Evolutionary conservation across 2,329 filamentous ascomycete genomes (phyloP).

Genomic region (Myriangium duriaei): DNA sequence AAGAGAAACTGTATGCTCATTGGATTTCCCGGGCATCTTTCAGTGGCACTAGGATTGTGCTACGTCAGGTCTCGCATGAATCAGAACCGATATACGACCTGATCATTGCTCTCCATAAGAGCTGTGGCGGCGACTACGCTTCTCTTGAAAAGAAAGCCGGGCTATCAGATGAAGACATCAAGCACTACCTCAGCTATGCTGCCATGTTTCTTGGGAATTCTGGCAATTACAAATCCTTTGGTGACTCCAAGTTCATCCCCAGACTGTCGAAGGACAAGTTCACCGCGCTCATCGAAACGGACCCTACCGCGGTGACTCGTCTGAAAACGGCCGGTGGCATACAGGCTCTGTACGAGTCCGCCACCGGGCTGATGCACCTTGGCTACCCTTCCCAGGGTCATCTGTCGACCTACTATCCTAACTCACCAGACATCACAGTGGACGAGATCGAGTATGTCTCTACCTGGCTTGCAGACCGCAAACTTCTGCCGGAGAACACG

Average conservation of each 20-base stretch:
- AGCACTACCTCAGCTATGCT: constrained; percentile 30
- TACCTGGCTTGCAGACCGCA: constrained; percentile 35
- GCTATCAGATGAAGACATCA: constrained; percentile 28
- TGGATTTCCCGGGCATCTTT: constrained; percentile 50
- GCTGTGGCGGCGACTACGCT: constrained; percentile 37
- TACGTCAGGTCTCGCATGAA: constrained; percentile 41
- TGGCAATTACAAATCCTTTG: constrained; percentile 42
- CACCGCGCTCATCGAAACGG: constrained; percentile 32
- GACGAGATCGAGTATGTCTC: constrained; percentile 35
- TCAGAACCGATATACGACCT: constrained; percentile 43
- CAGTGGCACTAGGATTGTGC: constrained; percentile 38
- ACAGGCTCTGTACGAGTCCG: constrained; percentile 28
- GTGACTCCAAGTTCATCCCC: constrained; percentile 40
- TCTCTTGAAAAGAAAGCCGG: constrained; percentile 30
- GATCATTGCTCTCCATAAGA: constrained; percentile 38
- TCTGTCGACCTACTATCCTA: constrained; percentile 38
- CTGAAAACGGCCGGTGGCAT: constrained; percentile 32
- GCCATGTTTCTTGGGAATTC: constrained; percentile 41
- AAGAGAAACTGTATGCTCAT: constrained; percentile 84
- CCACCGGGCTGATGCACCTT: constrained; percentile 33
- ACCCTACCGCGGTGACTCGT: constrained; percentile 26
- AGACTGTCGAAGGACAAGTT: constrained; percentile 31
- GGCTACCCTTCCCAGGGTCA: constrained; percentile 38
- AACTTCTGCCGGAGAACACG: constrained; percentile 38
- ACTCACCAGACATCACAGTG: constrained; percentile 35